Evolutionary conservation across 768 basidiomycete species (phyloP).

Genomic region (Auriscalpium vulgare): DNA sequence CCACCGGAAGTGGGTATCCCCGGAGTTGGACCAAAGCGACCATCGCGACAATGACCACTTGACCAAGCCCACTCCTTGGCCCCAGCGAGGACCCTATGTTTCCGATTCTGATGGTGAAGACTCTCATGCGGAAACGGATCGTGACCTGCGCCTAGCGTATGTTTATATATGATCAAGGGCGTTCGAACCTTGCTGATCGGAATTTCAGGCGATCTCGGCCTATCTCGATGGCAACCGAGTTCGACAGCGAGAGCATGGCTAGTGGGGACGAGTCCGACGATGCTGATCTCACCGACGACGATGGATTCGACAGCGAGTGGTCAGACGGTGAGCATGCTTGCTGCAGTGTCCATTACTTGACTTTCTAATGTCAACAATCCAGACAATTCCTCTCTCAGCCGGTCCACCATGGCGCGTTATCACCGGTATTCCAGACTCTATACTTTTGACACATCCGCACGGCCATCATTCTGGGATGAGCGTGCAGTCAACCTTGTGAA

Average conservation of each 20-base stretch:
- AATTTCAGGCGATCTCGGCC: conserved; percentile 42
- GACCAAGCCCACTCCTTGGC: conserved; percentile 6
- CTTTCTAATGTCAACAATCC: no score
- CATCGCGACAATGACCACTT: not conserved
- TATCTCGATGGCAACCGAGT: conserved; percentile 26
- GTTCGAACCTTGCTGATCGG: not conserved
- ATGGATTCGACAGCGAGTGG: conserved; percentile 28
- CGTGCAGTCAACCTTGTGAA: conserved; percentile 36
- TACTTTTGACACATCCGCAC: conserved; percentile 23
- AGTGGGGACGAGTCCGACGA: conserved; percentile 78
- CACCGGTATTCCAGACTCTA: conserved; percentile 43
- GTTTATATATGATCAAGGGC: conserved; percentile 16
- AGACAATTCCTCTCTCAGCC: no score
- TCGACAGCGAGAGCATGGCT: conserved; percentile 42
- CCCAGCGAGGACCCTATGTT: conserved; percentile 11
- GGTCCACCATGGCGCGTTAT: conserved; percentile 23
- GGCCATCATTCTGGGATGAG: conserved; percentile 37
- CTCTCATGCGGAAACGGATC: conserved; percentile 52
- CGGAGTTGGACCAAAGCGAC: not conserved
- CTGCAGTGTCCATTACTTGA: not conserved
- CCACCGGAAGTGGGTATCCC: not conserved
- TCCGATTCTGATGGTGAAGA: conserved; percentile 67
- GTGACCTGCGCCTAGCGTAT: conserved; percentile 68
- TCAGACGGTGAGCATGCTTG: conserved; percentile 44
- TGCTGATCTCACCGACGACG: conserved; percentile 53